Base-by-base conservation (phyloP, 1,139 yeast genomes). In the Taphrina pruni region DNA sequence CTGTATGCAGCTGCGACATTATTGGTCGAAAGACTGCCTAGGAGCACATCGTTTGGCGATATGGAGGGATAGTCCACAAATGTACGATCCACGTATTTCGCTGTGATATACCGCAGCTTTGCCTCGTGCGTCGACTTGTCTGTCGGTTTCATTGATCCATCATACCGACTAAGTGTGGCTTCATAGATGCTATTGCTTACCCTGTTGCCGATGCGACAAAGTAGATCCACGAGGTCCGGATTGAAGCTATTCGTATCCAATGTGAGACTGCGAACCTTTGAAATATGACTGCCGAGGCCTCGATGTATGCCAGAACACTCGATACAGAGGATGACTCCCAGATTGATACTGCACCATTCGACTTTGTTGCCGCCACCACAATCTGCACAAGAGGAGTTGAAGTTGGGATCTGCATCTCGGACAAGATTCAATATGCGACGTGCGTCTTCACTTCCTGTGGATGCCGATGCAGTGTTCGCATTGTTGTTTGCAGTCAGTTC, bases 261-360 rank as follows among this genome's bases (percentile, higher is more conserved):
- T 1, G 96, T 88, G 72, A 94, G 80, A 0, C 97, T 90, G 72
- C 95, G 86, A 6, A 92, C 89, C 73, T 85, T 85, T 32, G 96
- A 88, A 5, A 90, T 81, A 72, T 87, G 89, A 0, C 88, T 79
- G 0, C 96, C 96, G 71, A 93, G 79, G 45, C 90, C 85, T 72
- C 95, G 84, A 78, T 93, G 98, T 0, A 83, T 82, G 0, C 86
- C 85, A 0, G 97, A 88, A 75, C 98, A 93, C 62, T 88, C 87
- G 54, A 91, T 87, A 78, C 98, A 93, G 54, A 93, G 81, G 11
- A 89, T 85, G 35, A 87, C 86, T 70, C 91, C 79, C 65, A 88
- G 79, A 75, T 90, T 93, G 72, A 91, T 82, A 0, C 97, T 89
- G 5, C 93, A 85, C 97, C 97, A 93, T 75, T 92, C 97, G 9